These are phyloP conservation scores for Pisolithus marmoratus DNA, from an alignment of 768 basidiomycete genomes.

Conservation along the genomic window DNA sequence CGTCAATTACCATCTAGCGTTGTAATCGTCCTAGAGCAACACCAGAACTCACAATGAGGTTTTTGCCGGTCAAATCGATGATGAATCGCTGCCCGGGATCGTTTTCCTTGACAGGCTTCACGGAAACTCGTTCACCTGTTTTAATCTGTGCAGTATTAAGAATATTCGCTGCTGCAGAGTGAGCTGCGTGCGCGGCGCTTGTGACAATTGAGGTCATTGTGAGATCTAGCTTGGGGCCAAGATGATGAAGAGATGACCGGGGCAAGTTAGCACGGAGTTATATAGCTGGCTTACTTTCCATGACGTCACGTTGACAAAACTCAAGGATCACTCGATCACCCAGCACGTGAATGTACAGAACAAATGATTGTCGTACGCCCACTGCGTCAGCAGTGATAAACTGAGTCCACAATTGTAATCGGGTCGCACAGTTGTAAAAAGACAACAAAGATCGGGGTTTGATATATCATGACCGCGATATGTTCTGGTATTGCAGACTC, in stretches of 20 bases:
- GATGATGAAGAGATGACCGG: background rate
- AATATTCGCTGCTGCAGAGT: constrained; percentile 47
- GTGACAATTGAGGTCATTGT: constrained; percentile 45
- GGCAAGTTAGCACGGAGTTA: background rate
- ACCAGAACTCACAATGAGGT: constrained; percentile 48
- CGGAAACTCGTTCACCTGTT: constrained; percentile 38
- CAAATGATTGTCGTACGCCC: too few relatives aligned
- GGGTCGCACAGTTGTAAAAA: background rate
- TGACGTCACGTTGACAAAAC: constrained; percentile 4
- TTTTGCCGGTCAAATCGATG: constrained; percentile 52
- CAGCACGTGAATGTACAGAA: background rate
- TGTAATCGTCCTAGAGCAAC: background rate
- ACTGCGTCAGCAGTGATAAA: too few relatives aligned
- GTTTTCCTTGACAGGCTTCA: constrained; percentile 53
- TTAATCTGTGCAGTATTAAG: constrained; percentile 41
- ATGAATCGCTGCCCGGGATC: constrained; percentile 37
- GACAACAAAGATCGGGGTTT: background rate
- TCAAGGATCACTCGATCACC: background rate
- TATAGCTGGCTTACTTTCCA: background rate
- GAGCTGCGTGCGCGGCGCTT: constrained; percentile 45
- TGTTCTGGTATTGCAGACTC: constrained; percentile 73
- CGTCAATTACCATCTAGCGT: background rate
- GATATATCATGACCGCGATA: constrained; percentile 58
- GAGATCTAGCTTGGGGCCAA: background rate
- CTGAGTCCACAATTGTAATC: background rate